Base-by-base conservation (phyloP, 106 monocot species). In the Platanthera zijinensis region DNA sequence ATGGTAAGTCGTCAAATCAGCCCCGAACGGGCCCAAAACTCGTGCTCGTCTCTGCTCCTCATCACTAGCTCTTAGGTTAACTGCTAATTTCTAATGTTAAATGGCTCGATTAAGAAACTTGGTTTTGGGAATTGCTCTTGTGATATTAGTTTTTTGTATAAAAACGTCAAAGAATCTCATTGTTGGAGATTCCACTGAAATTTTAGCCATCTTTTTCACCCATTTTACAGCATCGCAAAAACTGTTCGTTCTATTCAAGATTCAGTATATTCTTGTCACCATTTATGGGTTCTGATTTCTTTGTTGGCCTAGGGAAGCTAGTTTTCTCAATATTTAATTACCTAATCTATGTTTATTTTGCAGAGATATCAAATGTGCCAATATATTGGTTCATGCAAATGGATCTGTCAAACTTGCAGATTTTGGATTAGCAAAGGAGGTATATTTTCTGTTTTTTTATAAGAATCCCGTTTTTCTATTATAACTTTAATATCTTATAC, bases 371-470 rank as follows among this genome's bases (percentile, higher is more conserved):
- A 92, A 94, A 84, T 94, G 94, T 51, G 88, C 90, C 12, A 94
- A 94, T 76, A 88, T 94, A 82, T 74, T 94, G 83, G 90, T 94
- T 63, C 82, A 90, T 86, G 84, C 85, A 52, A 85, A 78, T 83
- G 94, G 90, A 50, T 88, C 78, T 45, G 86, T 94, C 52, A 94
- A 94, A 81, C 86, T 94, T 80, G 90, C 94, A 22, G 94, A 94
- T 66, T 94, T 94, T 82, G 94, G 94, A 69, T 79, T 94, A 66
- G 94, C 94, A 71, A 94, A 94, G 76, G 88, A 94, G 90, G 94
- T 94, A 77, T 19, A 50, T 57, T 53, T 75, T 73, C 52, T 50
- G 10, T 67, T 73, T 17, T n/a, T 54, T 39, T 51, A 19, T 32
- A 32, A 66, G 66, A 10, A 13, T 8, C 11, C 32, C 32, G 32